Evolutionary conservation across 2,329 filamentous ascomycete genomes (phyloP), one percentile per base, ranked within the genome.

Genomic region (Ophiocordyceps polyrhachis-furcata): DNA sequence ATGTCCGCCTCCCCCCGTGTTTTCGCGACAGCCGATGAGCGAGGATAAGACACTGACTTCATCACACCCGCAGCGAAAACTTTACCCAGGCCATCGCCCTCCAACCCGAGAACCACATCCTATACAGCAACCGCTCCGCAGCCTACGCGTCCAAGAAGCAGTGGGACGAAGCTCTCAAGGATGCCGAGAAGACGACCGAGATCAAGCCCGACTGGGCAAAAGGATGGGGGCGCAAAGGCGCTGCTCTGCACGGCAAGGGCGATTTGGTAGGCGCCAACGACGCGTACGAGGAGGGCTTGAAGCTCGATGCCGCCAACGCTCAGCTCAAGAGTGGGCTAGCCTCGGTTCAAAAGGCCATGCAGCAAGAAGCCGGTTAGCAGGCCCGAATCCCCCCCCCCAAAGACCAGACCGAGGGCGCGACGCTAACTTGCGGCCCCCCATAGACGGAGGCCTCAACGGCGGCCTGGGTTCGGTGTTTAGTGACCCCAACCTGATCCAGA

Each of bases 161-260:
- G 47, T 98, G 83, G 71, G 70, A 83, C 50, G 74, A 81, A 53
- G 91, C 91, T 19, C 69, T 96, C 23, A 73, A 82, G 50, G 91
- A 98, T 71, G 91, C 91, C 47, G 81, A 81, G 59, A 95, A 95
- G 73, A 91, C 86, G 3, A 93, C 83, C 45, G 77, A 93, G 65
- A 70, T 98, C 62, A 96, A 98, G 72, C 83, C 89, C 13, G 91
- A 96, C 70, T 98, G 91, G 91, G 79, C 86, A 48, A 96, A 96
- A 68, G 91, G 91, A 52, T 95, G 86, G 82, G 81, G 83, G 47
- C 80, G 91, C 49, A 95, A 95, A 63, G 91, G 89, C 52, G 81
- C 87, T 50, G 91, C 91, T 46, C 72, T 88, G 31, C 91, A 94
- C 62, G 91, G 91, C 41, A 69, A 80, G 48, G 85, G 88, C 44